Percentiles rank a stretch among this genome's conserved stretches.
Evolutionary conservation across 441 rosid species (phyloP).

Genomic region (Lagerstroemia fauriei): DNA sequence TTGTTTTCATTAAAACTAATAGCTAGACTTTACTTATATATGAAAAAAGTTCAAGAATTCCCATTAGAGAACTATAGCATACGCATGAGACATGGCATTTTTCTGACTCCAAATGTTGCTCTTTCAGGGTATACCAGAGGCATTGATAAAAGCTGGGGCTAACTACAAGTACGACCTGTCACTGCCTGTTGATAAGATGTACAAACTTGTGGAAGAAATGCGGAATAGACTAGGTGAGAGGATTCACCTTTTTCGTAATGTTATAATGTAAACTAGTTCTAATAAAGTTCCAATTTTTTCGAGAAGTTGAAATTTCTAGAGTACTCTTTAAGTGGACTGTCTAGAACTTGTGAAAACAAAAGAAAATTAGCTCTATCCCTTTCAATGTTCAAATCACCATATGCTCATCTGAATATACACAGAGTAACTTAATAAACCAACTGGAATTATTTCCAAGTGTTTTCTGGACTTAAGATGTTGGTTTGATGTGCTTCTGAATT

Average conservation of each 20-base stretch:
- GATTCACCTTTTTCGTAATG: not conserved
- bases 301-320: not conserved
- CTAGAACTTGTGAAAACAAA: not conserved
- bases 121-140: conserved; percentile 80
- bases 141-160: conserved; percentile 81
- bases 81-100: not conserved
- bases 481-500: not conserved
- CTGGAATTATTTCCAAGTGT: not conserved
- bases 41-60: not conserved
- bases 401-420: not conserved
- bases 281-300: not conserved
- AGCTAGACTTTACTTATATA: too few species aligned
- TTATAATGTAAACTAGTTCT: not conserved
- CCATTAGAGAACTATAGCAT: not conserved
- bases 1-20: not conserved
- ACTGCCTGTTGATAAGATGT: conserved; percentile 78
- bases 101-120: not conserved
- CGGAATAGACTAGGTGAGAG: conserved; percentile 68
- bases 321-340: not conserved
- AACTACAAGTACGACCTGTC: conserved; percentile 89
- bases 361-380: not conserved
- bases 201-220: conserved; percentile 77
- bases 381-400: not conserved
- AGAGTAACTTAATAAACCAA: not conserved
- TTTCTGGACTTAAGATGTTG: not conserved